phyloP scores from a whole-genome alignment of 1,284 basidiomycete genomes.

The Pseudozyma sp. region DNA sequence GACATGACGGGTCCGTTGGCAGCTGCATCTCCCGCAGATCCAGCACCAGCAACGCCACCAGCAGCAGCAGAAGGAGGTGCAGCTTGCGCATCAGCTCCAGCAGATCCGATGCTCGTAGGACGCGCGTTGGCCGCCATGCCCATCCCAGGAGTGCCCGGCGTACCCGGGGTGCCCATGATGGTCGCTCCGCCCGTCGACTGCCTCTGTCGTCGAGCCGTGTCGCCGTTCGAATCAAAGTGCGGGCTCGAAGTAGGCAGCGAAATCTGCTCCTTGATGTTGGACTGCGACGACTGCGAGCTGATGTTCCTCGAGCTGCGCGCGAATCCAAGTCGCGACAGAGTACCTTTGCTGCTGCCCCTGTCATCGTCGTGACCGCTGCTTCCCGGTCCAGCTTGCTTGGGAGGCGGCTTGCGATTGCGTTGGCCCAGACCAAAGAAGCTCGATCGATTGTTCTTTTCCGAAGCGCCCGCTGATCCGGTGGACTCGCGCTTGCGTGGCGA shows the following conservation, averaged over 20 bases:
- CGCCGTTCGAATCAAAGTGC: conserved; percentile 58
- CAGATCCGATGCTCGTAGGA: conserved; percentile 30
- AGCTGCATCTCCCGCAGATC: background rate
- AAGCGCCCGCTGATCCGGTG: conserved; percentile 30
- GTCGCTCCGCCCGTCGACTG: conserved; percentile 28
- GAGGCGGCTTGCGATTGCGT: conserved; percentile 56
- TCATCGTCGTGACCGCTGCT: conserved; percentile 37
- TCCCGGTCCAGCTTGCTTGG: conserved; percentile 15
- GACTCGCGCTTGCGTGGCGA: conserved; percentile 58
- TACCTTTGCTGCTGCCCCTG: conserved; percentile 40
- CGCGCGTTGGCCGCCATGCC: conserved; percentile 24
- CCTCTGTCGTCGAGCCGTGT: conserved; percentile 51
- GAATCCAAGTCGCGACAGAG: conserved; percentile 57
- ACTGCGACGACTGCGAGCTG: conserved; percentile 36
- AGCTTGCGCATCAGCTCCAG: conserved; percentile 28
- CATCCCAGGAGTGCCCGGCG: conserved; percentile 19
- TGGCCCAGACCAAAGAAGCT: conserved; percentile 61
- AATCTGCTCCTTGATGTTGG: conserved; percentile 63
- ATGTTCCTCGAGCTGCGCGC: conserved; percentile 42
- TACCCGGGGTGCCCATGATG: conserved; percentile 1
- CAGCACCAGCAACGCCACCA: conserved; percentile 43
- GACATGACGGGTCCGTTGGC: conserved; percentile 56
- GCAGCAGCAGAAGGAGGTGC: conserved; percentile 44
- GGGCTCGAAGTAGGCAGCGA: conserved; percentile 63
- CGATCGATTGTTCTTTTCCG: conserved; percentile 47